Evolutionary conservation across 2,329 filamentous ascomycete genomes (phyloP).

Genomic region (Cercospora beticola): DNA sequence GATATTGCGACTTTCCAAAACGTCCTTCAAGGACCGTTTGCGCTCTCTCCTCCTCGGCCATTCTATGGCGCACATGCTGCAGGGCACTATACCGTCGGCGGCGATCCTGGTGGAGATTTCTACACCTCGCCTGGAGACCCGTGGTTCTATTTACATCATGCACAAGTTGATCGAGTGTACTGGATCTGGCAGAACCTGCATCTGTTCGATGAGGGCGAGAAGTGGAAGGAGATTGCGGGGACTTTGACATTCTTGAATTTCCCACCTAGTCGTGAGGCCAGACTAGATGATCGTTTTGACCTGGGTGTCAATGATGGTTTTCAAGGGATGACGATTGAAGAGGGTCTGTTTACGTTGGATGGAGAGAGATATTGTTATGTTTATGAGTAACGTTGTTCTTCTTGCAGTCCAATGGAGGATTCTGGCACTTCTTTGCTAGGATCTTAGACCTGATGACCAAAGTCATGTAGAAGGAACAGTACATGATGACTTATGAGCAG

Average conservation of each 20-base stretch:
- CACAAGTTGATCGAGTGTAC: constrained; percentile 46
- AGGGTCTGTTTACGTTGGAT: constrained; percentile 12
- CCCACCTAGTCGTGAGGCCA: constrained; percentile 12
- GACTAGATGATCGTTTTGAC: constrained; percentile 14
- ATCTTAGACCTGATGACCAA: neutral
- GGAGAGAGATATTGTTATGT: constrained; percentile 21
- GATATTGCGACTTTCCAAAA: constrained; percentile 21
- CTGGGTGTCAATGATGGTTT: constrained; percentile 18
- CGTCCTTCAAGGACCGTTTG: constrained; percentile 18
- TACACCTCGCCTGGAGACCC: constrained; percentile 48
- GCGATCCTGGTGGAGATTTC: constrained; percentile 43
- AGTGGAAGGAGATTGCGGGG: constrained; percentile 7
- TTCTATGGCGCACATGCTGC: constrained; percentile 40
- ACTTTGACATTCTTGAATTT: constrained; percentile 17
- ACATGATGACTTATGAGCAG: neutral
- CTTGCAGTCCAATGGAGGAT: neutral
- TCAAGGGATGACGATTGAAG: constrained; percentile 13
- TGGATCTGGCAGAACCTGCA: constrained; percentile 52
- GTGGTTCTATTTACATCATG: constrained; percentile 51
- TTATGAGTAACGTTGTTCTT: constrained; percentile 12
- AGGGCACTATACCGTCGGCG: constrained; percentile 49
- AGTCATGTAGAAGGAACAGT: neutral
- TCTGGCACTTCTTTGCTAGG: neutral
- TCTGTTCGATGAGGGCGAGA: neutral
- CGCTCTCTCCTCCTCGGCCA: neutral